Conservation (phyloP, 192 early-diverging fungal genomes). For the Coemansia sp. region DNA sequence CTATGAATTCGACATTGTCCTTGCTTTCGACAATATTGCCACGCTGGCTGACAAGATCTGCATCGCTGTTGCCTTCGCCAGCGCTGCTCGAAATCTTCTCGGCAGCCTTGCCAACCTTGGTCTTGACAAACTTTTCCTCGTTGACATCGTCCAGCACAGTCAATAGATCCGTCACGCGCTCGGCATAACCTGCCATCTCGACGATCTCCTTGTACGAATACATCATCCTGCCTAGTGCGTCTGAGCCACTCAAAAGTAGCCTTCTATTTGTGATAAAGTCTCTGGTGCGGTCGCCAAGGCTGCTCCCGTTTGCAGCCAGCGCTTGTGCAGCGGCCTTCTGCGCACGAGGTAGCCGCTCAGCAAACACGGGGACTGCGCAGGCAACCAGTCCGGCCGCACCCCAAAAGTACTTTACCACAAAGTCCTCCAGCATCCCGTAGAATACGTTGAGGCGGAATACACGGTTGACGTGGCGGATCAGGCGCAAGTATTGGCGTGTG, state of each 20-base stretch:
- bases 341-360: constrained; percentile 41
- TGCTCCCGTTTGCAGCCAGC: constrained; percentile 2
- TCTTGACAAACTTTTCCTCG: constrained; percentile 75
- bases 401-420: constrained; percentile 99
- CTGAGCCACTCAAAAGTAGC: constrained; percentile 71
- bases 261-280: constrained; percentile 79
- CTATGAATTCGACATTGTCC: constrained; percentile 81
- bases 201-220: constrained; percentile 94
- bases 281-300: constrained; percentile 42
- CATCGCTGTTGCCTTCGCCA: constrained; percentile 3
- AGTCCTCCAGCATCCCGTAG: constrained; percentile 96
- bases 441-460: constrained; percentile 84
- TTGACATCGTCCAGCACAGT: constrained; percentile 87
- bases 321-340: constrained; percentile 5
- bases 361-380: constrained; percentile 87
- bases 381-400: constrained; percentile 85
- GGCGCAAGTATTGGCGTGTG: constrained; percentile 70
- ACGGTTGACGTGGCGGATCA: constrained; percentile 85
- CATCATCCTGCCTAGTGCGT: constrained; percentile 84
- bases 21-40: constrained; percentile 65
- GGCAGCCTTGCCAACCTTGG: constrained; percentile 49
- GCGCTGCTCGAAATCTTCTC: constrained; percentile 1
- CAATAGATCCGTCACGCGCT: constrained; percentile 83
- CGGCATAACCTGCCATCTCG: constrained; percentile 93
- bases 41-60: constrained; percentile 59